These are phyloP conservation scores for Yamadazyma pseudoaaseri DNA, from an alignment of 1,139 yeast species.

Conservation along the genomic window DNA sequence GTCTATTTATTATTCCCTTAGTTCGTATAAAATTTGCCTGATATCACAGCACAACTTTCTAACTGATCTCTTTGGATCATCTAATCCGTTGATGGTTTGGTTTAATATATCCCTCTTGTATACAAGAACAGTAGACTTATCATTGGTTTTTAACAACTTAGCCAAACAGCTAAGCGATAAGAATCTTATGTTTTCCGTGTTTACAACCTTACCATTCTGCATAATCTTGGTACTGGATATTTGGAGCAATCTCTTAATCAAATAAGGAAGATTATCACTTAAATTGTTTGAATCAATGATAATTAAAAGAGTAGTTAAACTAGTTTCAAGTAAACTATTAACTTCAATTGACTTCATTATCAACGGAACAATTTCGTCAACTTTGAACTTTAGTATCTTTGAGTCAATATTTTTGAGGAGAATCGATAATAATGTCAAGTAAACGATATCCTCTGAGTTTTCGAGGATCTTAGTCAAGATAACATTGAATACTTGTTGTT, in stretches of 20 bases:
- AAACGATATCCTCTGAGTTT: conserved; percentile 35
- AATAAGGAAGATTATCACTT: conserved; percentile 45
- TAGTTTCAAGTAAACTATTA: conserved; percentile 52
- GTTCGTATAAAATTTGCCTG: conserved; percentile 71
- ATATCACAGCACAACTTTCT: conserved; percentile 76
- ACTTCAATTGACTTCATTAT: conserved; percentile 63
- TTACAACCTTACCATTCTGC: conserved; percentile 20
- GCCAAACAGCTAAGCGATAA: conserved; percentile 58
- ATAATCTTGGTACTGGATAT: conserved; percentile 25
- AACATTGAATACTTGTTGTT: conserved; percentile 70
- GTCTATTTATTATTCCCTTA: conserved; percentile 18
- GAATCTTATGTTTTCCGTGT: conserved; percentile 49
- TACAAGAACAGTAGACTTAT: conserved; percentile 44
- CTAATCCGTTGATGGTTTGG: conserved; percentile 54
- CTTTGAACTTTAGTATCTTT: conserved; percentile 58
- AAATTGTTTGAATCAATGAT: conserved; percentile 27
- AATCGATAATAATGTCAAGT: conserved; percentile 64
- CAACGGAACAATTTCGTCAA: conserved; percentile 65
- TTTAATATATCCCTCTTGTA: conserved; percentile 51
- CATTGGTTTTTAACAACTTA: conserved; percentile 40
- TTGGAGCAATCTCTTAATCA: conserved; percentile 55
- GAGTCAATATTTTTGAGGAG: conserved; percentile 60
- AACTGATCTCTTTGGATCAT: conserved; percentile 72
- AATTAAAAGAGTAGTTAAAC: conserved; percentile 52
- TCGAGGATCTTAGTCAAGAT: conserved; percentile 50